Evolutionary conservation across 164 flowering plant genomes (phyloP).

Genomic region (Houttuynia cordata): DNA sequence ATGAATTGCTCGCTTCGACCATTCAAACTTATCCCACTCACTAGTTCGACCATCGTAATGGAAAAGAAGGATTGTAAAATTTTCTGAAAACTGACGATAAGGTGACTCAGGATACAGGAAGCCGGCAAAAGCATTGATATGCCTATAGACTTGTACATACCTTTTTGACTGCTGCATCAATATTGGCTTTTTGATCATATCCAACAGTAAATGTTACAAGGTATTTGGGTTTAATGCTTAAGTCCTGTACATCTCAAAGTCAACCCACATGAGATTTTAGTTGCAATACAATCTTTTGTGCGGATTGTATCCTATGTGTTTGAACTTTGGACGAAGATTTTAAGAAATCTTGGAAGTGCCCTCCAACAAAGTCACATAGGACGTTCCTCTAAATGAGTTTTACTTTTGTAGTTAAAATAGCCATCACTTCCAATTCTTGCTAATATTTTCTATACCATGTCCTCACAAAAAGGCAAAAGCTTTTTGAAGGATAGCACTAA

Average conservation of each 20-base stretch:
- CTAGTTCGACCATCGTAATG: slow-evolving; percentile 80
- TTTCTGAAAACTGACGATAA: slow-evolving; percentile 57
- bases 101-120: too few species aligned
- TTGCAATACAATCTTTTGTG: too few species aligned
- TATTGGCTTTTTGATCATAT: slow-evolving; percentile 43
- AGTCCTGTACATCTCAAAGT: slow-evolving; percentile 43
- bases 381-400: too few species aligned
- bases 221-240: slow-evolving; percentile 53
- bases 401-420: too few species aligned
- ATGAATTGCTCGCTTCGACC: slow-evolving; percentile 86
- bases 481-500: too few species aligned
- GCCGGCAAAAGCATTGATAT: background rate
- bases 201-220: slow-evolving; percentile 92
- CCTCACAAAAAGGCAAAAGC: too few species aligned
- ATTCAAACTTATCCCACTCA: slow-evolving; percentile 96
- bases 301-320: too few species aligned
- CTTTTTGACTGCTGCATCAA: slow-evolving; percentile 81
- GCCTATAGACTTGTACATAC: slow-evolving; percentile 13
- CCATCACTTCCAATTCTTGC: too few species aligned
- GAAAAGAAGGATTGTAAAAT: slow-evolving; percentile 73
- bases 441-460: too few species aligned
- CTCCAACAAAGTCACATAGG: too few species aligned
- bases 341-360: too few species aligned
- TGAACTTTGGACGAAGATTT: too few species aligned
- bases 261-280: background rate